Evolutionary conservation across 768 basidiomycete genomes (phyloP).

Genomic region (Xerocomellus chrysenteron): DNA sequence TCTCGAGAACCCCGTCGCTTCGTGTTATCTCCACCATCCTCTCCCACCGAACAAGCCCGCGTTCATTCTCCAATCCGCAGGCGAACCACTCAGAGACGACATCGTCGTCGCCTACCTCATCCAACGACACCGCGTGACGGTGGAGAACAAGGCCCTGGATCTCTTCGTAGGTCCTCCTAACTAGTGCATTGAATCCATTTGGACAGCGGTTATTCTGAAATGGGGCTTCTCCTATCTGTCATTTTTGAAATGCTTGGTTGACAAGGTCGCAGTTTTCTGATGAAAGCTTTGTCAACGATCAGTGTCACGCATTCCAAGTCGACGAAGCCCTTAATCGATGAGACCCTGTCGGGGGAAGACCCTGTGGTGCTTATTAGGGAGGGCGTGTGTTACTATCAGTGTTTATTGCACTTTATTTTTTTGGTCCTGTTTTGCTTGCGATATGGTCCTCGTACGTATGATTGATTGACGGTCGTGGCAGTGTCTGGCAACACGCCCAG

Average conservation of each 20-base stretch:
- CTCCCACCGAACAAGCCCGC: constrained; percentile 14
- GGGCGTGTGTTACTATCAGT: no score
- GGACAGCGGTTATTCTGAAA: neutral
- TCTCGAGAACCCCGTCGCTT: constrained; percentile 22
- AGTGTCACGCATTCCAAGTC: neutral
- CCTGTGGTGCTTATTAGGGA: no score
- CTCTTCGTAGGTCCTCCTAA: constrained; percentile 21
- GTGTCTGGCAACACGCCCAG: no score
- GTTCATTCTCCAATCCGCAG: constrained; percentile 20
- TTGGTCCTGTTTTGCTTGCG: no score
- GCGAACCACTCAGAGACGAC: constrained; percentile 31
- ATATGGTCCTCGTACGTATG: no score
- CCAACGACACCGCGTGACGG: constrained; percentile 23
- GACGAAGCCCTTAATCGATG: no score
- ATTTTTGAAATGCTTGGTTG: neutral
- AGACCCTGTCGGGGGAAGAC: no score
- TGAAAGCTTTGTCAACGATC: neutral
- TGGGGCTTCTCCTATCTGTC: neutral
- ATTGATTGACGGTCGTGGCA: no score
- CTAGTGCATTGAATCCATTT: neutral
- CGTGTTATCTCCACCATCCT: constrained; percentile 16
- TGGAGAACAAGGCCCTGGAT: constrained; percentile 27
- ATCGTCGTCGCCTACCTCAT: constrained; percentile 29
- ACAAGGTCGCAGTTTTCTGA: neutral
- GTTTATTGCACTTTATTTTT: no score